A percentile compares a stretch with the other conserved stretches of the same genome.
Conservation (phyloP, 2,329 filamentous ascomycete species). For the Aphanocladium album region DNA sequence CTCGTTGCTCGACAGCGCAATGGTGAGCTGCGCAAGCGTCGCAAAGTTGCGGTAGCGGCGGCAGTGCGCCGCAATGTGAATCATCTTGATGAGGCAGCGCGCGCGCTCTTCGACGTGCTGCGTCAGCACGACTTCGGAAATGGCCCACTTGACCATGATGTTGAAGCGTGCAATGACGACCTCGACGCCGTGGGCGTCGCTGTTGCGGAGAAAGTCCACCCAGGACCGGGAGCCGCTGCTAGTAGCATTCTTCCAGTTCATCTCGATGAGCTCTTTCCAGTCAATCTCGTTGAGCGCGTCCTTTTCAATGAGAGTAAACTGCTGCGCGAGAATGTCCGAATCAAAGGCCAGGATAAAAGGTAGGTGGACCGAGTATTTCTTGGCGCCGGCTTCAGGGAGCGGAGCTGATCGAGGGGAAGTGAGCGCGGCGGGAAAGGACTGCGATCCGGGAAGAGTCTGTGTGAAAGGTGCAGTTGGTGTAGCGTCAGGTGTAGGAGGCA, state of each 20-base stretch:
- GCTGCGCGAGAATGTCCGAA: slow-evolving; percentile 71
- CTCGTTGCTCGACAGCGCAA: slow-evolving; percentile 71
- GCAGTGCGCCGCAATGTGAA: slow-evolving; percentile 75
- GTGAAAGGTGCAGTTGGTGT: slow-evolving; percentile 40
- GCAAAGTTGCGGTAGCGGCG: slow-evolving; percentile 76
- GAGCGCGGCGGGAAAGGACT: background rate
- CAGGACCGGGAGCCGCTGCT: slow-evolving; percentile 66
- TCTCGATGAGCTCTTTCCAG: slow-evolving; percentile 81
- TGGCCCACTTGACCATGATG: slow-evolving; percentile 80
- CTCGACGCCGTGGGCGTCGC: slow-evolving; percentile 70
- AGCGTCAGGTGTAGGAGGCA: slow-evolving; percentile 46
- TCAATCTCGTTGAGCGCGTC: slow-evolving; percentile 82
- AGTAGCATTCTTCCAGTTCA: slow-evolving; percentile 70
- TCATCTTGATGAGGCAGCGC: slow-evolving; percentile 71
- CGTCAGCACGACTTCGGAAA: slow-evolving; percentile 74
- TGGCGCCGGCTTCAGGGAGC: slow-evolving; percentile 24
- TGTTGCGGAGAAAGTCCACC: slow-evolving; percentile 73
- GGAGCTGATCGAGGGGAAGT: slow-evolving; percentile 33
- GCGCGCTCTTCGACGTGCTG: slow-evolving; percentile 67
- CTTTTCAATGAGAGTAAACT: slow-evolving; percentile 82
- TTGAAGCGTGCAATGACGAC: slow-evolving; percentile 84
- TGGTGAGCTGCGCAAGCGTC: slow-evolving; percentile 74
- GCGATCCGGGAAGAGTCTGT: slow-evolving; percentile 17
- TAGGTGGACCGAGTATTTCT: slow-evolving; percentile 54
- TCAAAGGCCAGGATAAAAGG: slow-evolving; percentile 80